These are phyloP conservation scores for Chrysochromulina tobinii DNA, from an alignment of 78 protist genomes.

Conservation along the genomic window DNA sequence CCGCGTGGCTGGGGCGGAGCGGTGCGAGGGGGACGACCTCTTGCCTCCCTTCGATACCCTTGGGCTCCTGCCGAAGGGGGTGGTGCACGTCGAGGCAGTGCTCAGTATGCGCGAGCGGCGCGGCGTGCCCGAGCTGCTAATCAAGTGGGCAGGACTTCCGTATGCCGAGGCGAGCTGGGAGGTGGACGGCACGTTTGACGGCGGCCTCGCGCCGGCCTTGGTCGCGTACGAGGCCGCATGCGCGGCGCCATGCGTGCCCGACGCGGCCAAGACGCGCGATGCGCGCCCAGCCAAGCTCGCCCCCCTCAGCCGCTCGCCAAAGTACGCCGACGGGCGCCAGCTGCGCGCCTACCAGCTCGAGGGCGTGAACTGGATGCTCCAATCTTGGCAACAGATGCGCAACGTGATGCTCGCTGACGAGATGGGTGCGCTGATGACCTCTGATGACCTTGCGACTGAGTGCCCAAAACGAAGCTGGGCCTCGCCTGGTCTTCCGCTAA, in stretches of 20 bases:
- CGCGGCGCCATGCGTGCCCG: background rate
- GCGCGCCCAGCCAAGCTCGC: background rate
- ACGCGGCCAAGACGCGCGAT: background rate
- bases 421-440: too few species aligned
- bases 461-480: too few species aligned
- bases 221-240: background rate
- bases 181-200: background rate
- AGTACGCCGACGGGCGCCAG: conserved; percentile 16
- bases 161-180: conserved; percentile 89
- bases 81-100: too few species aligned
- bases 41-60: too few species aligned
- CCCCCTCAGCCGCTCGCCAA: conserved; percentile 18
- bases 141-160: conserved; percentile 80
- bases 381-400: conserved; percentile 34
- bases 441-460: too few species aligned
- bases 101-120: too few species aligned
- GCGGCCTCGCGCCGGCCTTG: background rate
- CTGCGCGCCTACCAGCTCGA: conserved; percentile 93
- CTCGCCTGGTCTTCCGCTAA: too few species aligned
- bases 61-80: too few species aligned
- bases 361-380: conserved; percentile 71
- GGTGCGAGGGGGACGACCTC: too few species aligned
- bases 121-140: conserved; percentile 44
- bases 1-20: too few species aligned
- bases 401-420: conserved; percentile 66